Percentiles rank a stretch among this genome's conserved stretches.
Evolutionary conservation across 139 green algal species (phyloP).

Genomic region (Volvox reticuliferus): DNA sequence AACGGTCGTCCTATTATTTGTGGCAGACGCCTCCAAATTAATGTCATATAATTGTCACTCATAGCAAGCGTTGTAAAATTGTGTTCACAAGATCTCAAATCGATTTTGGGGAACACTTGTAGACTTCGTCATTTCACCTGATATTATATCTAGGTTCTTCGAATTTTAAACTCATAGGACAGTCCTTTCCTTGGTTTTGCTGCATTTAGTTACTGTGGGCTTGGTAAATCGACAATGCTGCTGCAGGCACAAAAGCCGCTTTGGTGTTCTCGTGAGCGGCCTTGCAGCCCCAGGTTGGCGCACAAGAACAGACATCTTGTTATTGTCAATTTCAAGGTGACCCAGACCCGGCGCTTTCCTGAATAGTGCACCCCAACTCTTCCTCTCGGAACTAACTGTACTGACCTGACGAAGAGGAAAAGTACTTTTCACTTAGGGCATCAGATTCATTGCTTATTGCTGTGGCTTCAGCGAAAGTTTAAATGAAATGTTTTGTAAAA

Average conservation of each 20-base stretch:
- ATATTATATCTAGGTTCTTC: too few species aligned
- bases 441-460: neutral
- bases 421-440: neutral
- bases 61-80: neutral
- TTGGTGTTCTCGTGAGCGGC: too few species aligned
- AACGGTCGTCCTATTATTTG: neutral
- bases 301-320: neutral
- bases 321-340: neutral
- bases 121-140: too few species aligned
- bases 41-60: neutral
- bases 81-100: neutral
- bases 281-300: neutral
- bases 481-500: neutral
- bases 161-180: too few species aligned
- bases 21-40: neutral
- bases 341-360: neutral
- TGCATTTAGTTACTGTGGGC: too few species aligned
- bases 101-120: too few species aligned
- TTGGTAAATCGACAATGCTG: too few species aligned
- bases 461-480: neutral
- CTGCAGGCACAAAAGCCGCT: too few species aligned
- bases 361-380: neutral
- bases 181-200: too few species aligned
- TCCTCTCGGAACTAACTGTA: neutral
- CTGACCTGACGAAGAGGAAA: neutral